phyloP scores from a whole-genome alignment of 2,329 filamentous ascomycete genomes.

The Arthrobotrys musiformis region DNA sequence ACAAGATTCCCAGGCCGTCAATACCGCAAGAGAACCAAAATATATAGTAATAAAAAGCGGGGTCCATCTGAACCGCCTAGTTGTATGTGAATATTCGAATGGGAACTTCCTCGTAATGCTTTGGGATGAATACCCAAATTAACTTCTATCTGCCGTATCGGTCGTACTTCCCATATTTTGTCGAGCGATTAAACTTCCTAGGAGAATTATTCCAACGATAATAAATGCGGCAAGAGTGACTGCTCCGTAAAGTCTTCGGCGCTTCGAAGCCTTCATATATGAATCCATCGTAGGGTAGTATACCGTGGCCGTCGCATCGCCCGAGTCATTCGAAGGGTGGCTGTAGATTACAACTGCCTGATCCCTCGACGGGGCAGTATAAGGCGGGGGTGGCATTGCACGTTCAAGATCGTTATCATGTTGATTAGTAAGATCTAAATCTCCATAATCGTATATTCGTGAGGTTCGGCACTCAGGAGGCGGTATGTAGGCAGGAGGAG shows the following conservation, averaged over 20 bases:
- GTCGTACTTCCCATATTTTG: slow-evolving; percentile 1
- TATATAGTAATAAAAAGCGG: not conserved
- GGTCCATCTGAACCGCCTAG: not conserved
- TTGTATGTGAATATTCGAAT: not conserved
- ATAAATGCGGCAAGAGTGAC: slow-evolving; percentile 37
- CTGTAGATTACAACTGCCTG: slow-evolving; percentile 7
- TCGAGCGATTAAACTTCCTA: slow-evolving; percentile 39
- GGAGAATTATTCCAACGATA: slow-evolving; percentile 40
- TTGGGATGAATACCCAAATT: not conserved
- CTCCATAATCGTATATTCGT: slow-evolving; percentile 44
- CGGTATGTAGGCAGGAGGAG: slow-evolving; percentile 49
- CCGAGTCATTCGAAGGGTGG: not conserved
- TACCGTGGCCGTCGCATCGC: slow-evolving; percentile 9
- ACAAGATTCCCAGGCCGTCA: not conserved
- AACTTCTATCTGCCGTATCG: not conserved
- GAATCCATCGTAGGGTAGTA: slow-evolving; percentile 43
- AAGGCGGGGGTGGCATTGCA: slow-evolving; percentile 46
- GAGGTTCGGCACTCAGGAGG: slow-evolving; percentile 46
- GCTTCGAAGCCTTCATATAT: slow-evolving; percentile 42
- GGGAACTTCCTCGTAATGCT: not conserved
- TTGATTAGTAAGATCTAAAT: slow-evolving; percentile 6
- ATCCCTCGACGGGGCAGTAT: slow-evolving; percentile 23
- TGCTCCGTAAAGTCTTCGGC: slow-evolving; percentile 35
- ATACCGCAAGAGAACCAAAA: not conserved
- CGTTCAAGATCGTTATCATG: slow-evolving; percentile 35